Conservation (phyloP, 495 filamentous ascomycete species). For the Penicillium daleae region DNA sequence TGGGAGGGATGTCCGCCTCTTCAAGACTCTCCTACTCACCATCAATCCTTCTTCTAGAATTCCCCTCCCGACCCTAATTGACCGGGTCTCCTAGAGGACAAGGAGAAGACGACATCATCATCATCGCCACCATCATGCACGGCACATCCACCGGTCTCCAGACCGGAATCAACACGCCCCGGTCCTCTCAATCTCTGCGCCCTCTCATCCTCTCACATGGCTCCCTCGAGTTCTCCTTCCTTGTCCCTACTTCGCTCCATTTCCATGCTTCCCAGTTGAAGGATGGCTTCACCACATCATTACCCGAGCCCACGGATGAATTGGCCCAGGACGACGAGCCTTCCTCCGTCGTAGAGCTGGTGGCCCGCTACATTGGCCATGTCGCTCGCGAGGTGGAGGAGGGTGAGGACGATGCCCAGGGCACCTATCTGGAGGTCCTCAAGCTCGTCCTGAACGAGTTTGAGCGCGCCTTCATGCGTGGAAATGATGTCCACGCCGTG, state of each 20-base stretch:
- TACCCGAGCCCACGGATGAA: constrained; percentile 92
- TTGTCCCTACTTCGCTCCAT: constrained; percentile 91
- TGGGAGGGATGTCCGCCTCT: neutral
- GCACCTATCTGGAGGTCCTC: constrained; percentile 82
- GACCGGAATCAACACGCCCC: constrained; percentile 93
- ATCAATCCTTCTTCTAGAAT: neutral
- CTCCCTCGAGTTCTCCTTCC: constrained; percentile 91
- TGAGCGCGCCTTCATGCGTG: constrained; percentile 89
- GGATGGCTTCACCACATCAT: constrained; percentile 78
- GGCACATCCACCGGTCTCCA: constrained; percentile 79
- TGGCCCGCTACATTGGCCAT: constrained; percentile 89
- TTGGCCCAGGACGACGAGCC: constrained; percentile 97
- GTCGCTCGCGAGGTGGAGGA: constrained; percentile 83
- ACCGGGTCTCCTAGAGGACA: constrained; percentile 21
- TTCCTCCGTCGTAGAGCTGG: constrained; percentile 86
- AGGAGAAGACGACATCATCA: constrained; percentile 26
- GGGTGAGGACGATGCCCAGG: constrained; percentile 85
- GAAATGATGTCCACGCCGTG: constrained; percentile 94
- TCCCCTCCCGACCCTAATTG: constrained; percentile 13
- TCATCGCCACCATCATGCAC: constrained; percentile 70
- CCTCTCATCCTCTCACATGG: constrained; percentile 89
- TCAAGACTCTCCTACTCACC: neutral
- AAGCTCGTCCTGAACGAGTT: constrained; percentile 92
- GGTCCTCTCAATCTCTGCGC: constrained; percentile 87
- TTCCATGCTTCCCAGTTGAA: constrained; percentile 94